Base-by-base conservation (phyloP, 1,284 basidiomycete species). In the Cutaneotrichosporon dermatis region DNA sequence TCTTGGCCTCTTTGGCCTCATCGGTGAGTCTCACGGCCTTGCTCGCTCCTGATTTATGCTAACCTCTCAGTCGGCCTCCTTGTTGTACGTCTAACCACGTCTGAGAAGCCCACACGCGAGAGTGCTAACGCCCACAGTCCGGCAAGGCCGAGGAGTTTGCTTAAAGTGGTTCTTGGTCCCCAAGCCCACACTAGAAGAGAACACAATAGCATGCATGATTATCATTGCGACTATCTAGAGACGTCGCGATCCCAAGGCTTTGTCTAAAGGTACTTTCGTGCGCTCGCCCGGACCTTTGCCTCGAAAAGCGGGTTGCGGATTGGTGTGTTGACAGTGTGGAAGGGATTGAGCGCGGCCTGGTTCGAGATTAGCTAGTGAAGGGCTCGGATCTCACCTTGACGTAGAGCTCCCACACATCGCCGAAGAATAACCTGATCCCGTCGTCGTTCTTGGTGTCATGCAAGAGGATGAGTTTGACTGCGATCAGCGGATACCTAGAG, bases 361-460 rank as follows among this genome's bases (percentile, higher is more conserved):
- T 33, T 16, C 33, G 16, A 45, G 46, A 25, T 35, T 10, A 48
- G 45, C 45, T n/a, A 16, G 43, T 16, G 43, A n/a, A 16, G 6
- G 16, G 44, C 44, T 2, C 3, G 16, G 16, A 45, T 16, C 84
- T 66, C 69, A 92, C 92, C 86, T 96, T 96, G 46, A 94, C 85
- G 79, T 94, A 96, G 68, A 88, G 73, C 82, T 97, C 94, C 93
- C 94, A 97, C 35, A 93, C 86, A 33, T 96, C 93, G 70, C 85
- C 85, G 71, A 97, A 89, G 81, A 97, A 97, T 55, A 83, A 76
- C 62, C 87, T 84, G 76, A 97, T 95, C 6, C 92, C 92, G 55
- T 97, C 94, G 79, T 97, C 94, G 79, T 95, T 96, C 82, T 91
- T 94, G 15, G 83, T 83, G 76, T 97, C 93, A 77, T 96, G 94